A percentile compares a stretch with the other conserved stretches of the same genome.
phyloP scores from a whole-genome alignment of 164 flowering plant species.

The Vitis amurensis region DNA sequence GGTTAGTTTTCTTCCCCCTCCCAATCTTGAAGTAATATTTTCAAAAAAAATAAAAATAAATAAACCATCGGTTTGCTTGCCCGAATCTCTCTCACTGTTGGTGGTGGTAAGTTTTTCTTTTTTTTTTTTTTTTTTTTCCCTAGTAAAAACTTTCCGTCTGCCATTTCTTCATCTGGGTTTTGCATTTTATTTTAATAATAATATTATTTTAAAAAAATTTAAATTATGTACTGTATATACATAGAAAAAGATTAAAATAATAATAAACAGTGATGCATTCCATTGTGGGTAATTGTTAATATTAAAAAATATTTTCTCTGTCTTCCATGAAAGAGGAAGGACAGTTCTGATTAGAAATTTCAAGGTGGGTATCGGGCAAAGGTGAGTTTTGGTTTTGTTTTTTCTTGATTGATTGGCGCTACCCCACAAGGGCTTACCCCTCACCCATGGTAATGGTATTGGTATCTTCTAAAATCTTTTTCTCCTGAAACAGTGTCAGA shows the following conservation, averaged over 20 bases:
- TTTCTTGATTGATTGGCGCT: constrained; percentile 9
- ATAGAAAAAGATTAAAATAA: background rate
- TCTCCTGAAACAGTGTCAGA: constrained; percentile 22
- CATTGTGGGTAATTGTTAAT: background rate
- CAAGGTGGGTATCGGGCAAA: constrained; percentile 12
- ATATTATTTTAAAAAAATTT: background rate
- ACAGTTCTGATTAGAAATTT: constrained; percentile 21
- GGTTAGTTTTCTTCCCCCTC: background rate
- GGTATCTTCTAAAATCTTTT: constrained; percentile 2
- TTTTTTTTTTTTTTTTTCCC: background rate
- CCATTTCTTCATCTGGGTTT: constrained; percentile 28
- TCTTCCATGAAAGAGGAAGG: constrained; percentile 20
- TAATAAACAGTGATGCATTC: background rate
- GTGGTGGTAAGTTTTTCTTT: constrained; percentile 26
- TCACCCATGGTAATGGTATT: background rate
- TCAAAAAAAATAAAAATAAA: background rate
- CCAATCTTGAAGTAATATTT: background rate
- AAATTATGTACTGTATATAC: background rate
- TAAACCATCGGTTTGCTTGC: constrained; percentile 14
- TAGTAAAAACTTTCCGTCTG: constrained; percentile 1
- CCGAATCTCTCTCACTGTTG: constrained; percentile 7
- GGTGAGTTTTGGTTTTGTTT: constrained; percentile 5
- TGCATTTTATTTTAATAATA: background rate
- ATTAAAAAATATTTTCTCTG: constrained; percentile 1
- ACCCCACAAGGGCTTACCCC: constrained; percentile 1